Evolutionary conservation across 73 alveolate species (phyloP).

Genomic region (Paraurostyla sp.): DNA sequence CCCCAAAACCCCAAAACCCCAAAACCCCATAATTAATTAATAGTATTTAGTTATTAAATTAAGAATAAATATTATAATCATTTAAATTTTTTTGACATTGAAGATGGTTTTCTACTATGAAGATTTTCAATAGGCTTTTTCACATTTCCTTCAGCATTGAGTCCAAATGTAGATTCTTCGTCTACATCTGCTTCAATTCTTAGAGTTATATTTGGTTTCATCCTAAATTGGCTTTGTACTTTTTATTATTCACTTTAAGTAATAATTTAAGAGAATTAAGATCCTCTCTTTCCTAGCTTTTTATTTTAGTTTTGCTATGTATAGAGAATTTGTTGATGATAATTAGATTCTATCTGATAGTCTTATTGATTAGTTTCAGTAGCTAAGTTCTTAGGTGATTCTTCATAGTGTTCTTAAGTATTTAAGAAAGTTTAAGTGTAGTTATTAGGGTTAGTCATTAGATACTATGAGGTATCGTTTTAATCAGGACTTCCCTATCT

Average conservation of each 20-base stretch:
- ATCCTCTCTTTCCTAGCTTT: too few relatives aligned
- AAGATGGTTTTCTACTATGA: slow-evolving; percentile 33
- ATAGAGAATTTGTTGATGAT: not conserved
- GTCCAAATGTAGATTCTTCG: too few relatives aligned
- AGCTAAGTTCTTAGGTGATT: not conserved
- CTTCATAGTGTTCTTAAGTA: not conserved
- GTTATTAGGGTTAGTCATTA: slow-evolving; percentile 21
- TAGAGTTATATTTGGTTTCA: not conserved
- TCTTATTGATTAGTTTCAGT: not conserved
- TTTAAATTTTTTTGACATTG: not conserved
- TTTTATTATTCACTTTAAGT: too few relatives aligned
- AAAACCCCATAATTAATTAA: not conserved
- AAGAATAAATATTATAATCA: not conserved
- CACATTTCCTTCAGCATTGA: not conserved
- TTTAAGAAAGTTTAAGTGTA: not conserved
- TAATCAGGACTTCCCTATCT: not conserved
- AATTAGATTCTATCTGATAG: not conserved
- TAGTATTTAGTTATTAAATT: not conserved
- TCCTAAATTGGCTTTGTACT: too few relatives aligned
- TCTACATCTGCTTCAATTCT: not conserved
- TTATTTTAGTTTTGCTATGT: not conserved
- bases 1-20: slow-evolving; percentile 44
- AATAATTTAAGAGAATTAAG: too few relatives aligned
- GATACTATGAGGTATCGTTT: not conserved
- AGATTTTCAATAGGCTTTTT: not conserved